Base-by-base conservation (phyloP, 1,284 basidiomycete species). In the Abortiporus biennis region DNA sequence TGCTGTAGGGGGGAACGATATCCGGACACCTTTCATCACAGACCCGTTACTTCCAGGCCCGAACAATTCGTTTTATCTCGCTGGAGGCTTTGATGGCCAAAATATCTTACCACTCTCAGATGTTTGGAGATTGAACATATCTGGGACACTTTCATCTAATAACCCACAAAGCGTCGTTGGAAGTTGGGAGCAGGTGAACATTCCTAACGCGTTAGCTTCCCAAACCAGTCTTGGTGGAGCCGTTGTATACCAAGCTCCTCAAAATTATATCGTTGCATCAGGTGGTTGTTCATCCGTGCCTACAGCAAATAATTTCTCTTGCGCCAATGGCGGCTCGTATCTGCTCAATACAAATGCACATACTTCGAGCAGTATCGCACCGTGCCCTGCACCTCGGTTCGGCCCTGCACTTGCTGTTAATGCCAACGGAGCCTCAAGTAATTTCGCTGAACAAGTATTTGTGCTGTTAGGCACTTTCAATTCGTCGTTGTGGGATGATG, bases 351-450 rank as follows among this genome's bases (percentile, higher is more conserved):
- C 70, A 4, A 59, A 64, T 24, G 53, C 56, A 31, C 55, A 54
- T 13, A 58, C 57, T 16, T 60, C 62, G 20, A 64, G 68, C 40
- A 54, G 62, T 27, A 68, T 73, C 11, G 58, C 57, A 15, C 43
- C 67, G 11, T 90, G 86, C 58, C 76, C 83, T n/a, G 80, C 74
- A n/a, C 81, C 85, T 33, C 74, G 86, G 42, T 63, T 77, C 19
- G 73, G 75, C 21, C 74, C 80, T 12, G 65, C 72, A 3, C 55
- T 88, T 40, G 71, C 76, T 9, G 70, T 74, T 5, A 89, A 88
- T 53, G 58, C 72, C 44, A 85, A 80, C 49, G 43, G 52, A 1
- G 68, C 68, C 23, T 78, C 78, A 1, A 58, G 71, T 19, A 72
- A 67, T 38, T 89, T 83, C 54, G 33, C 54, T 11, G 71, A 73